phyloP scores from a whole-genome alignment of 2,329 filamentous ascomycete species.

The Lachnellula cervina region DNA sequence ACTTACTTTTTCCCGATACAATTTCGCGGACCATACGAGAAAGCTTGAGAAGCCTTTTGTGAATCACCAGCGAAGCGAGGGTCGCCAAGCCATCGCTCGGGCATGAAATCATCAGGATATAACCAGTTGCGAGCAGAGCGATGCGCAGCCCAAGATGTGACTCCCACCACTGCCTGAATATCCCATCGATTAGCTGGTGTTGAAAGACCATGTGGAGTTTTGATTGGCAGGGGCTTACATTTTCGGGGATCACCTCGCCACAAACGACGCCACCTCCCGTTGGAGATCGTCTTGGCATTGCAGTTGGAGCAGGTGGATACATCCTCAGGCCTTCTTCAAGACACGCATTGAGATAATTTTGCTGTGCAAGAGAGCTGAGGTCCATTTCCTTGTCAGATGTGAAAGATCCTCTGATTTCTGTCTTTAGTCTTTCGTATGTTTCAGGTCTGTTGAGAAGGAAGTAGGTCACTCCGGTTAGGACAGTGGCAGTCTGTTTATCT shows the following conservation, averaged over 20 bases:
- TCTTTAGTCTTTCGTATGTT: constrained; percentile 27
- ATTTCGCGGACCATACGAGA: constrained; percentile 3
- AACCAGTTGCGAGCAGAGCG: constrained; percentile 1
- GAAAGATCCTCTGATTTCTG: constrained; percentile 38
- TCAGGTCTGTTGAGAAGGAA: constrained; percentile 29
- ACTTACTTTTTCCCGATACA: too few relatives aligned
- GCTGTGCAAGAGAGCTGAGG: constrained; percentile 22
- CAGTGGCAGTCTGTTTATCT: too few relatives aligned
- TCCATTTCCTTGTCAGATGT: constrained; percentile 35
- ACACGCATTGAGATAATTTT: constrained; percentile 38
- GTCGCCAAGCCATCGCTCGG: constrained; percentile 32
- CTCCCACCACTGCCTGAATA: constrained; percentile 5
- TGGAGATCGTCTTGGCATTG: constrained; percentile 7
- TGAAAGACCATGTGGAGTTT: neutral
- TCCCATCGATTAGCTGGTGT: neutral
- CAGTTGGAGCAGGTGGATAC: constrained; percentile 29
- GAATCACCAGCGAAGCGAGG: constrained; percentile 10
- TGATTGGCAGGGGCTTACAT: neutral
- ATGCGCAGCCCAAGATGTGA: neutral
- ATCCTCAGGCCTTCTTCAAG: constrained; percentile 39
- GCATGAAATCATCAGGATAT: constrained; percentile 23
- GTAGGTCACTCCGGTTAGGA: constrained; percentile 5
- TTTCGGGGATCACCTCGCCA: constrained; percentile 7
- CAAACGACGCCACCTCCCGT: constrained; percentile 9
- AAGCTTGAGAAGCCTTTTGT: constrained; percentile 2